Percentiles rank a stretch among this genome's conserved stretches.
phyloP scores from a whole-genome alignment of 371 early-diverging fungal genomes.

The Saksenaea vasiformis region DNA sequence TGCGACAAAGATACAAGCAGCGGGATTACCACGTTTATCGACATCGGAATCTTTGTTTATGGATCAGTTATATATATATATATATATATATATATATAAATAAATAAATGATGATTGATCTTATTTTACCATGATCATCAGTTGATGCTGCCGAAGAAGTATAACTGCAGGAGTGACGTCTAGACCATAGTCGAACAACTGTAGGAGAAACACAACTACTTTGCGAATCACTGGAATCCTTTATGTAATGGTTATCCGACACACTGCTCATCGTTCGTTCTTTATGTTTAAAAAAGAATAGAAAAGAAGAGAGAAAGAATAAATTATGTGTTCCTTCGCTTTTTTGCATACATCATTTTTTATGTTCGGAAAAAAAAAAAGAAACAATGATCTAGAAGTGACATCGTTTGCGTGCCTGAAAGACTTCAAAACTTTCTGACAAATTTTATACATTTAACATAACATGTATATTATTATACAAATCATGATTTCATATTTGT shows the following conservation, averaged over 20 bases:
- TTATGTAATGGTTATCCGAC: too few species aligned
- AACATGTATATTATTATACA: too few species aligned
- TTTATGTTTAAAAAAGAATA: neutral
- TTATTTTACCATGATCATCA: neutral
- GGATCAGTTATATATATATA: too few species aligned
- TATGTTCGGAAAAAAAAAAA: neutral
- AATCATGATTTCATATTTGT: too few species aligned
- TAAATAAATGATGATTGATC: neutral
- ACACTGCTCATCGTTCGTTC: too few species aligned
- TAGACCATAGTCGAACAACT: neutral
- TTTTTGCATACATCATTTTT: neutral
- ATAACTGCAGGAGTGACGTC: neutral
- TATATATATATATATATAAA: neutral
- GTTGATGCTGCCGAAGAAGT: neutral
- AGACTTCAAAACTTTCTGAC: too few species aligned
- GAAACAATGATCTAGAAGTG: neutral
- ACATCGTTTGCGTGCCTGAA: constrained; percentile 1
- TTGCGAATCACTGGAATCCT: too few species aligned
- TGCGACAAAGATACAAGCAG: constrained; percentile 62
- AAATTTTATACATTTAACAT: too few species aligned
- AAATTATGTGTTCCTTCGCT: neutral
- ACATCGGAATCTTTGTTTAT: neutral
- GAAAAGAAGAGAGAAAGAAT: neutral
- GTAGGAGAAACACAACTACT: too few species aligned
- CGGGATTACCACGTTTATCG: constrained; percentile 39